These are phyloP conservation scores for Pezicula neosporulosa DNA, from an alignment of 2,329 filamentous ascomycete genomes.

Conservation along the genomic window DNA sequence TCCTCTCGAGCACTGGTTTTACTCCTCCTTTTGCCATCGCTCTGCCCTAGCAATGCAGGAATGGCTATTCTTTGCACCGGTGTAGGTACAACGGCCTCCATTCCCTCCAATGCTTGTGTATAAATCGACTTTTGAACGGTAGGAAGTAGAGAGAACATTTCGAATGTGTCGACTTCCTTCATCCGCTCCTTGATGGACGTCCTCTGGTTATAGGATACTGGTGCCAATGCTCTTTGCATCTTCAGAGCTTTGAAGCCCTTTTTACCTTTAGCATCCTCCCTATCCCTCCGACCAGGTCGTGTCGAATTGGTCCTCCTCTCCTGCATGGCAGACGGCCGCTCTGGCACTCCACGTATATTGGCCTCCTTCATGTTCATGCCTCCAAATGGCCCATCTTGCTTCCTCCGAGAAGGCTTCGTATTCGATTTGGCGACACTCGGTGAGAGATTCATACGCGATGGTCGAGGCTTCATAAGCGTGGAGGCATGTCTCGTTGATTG, in stretches of 20 bases:
- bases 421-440: conserved; percentile 22
- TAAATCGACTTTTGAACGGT: conserved; percentile 66
- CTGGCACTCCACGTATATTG: conserved; percentile 37
- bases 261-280: conserved; percentile 36
- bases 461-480: conserved; percentile 34
- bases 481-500: conserved; percentile 16
- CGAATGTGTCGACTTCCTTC: conserved; percentile 71
- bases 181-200: conserved; percentile 49
- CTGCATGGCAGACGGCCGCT: conserved; percentile 24
- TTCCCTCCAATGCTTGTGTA: conserved; percentile 69
- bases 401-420: conserved; percentile 33
- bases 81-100: conserved; percentile 76
- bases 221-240: conserved; percentile 81
- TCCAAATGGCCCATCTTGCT: conserved; percentile 50
- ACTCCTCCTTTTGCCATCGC: conserved; percentile 32
- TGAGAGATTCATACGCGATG: conserved; percentile 49
- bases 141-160: conserved; percentile 74
- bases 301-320: conserved; percentile 8
- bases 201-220: conserved; percentile 71
- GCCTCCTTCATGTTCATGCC: conserved; percentile 54
- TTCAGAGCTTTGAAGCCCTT: conserved; percentile 71
- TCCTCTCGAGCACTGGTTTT: conserved; percentile 34
- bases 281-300: conserved; percentile 4
- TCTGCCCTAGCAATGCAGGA: conserved; percentile 69
- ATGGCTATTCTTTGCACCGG: conserved; percentile 89